These are phyloP conservation scores for Pontederia crassipes DNA, from an alignment of 176 grass and related monocot genomes.

Conservation along the genomic window DNA sequence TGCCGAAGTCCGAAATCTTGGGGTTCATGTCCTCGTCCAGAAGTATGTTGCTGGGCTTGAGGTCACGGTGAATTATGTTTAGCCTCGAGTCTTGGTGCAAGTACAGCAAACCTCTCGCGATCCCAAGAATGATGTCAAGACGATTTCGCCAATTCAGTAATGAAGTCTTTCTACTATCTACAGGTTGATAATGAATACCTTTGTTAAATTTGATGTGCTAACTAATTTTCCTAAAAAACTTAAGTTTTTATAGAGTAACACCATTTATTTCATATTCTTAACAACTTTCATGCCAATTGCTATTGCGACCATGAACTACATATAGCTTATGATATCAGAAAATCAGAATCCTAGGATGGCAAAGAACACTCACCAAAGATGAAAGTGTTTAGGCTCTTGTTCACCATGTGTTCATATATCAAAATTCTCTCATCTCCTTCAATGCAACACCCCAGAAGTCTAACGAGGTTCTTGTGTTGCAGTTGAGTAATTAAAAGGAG, in stretches of 20 bases:
- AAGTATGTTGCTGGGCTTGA: conserved; percentile 63
- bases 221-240: no score
- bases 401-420: conserved; percentile 46
- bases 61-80: conserved; percentile 47
- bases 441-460: conserved; percentile 49
- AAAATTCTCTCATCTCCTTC: conserved; percentile 32
- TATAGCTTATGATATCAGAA: no score
- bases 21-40: conserved; percentile 54
- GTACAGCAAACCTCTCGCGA: conserved; percentile 53
- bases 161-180: conserved; percentile 26
- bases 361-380: conserved; percentile 28
- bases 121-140: conserved; percentile 38
- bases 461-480: conserved; percentile 54
- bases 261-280: neutral
- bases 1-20: conserved; percentile 72
- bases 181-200: neutral
- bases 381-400: conserved; percentile 53
- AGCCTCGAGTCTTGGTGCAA: conserved; percentile 57
- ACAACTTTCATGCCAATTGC: neutral
- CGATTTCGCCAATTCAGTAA: conserved; percentile 37
- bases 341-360: no score
- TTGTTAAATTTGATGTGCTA: no score
- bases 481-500: conserved; percentile 41
- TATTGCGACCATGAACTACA: no score
- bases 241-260: neutral